Evolutionary conservation across 1,139 yeast genomes (phyloP).

Genomic region (Pichia inconspicua): DNA sequence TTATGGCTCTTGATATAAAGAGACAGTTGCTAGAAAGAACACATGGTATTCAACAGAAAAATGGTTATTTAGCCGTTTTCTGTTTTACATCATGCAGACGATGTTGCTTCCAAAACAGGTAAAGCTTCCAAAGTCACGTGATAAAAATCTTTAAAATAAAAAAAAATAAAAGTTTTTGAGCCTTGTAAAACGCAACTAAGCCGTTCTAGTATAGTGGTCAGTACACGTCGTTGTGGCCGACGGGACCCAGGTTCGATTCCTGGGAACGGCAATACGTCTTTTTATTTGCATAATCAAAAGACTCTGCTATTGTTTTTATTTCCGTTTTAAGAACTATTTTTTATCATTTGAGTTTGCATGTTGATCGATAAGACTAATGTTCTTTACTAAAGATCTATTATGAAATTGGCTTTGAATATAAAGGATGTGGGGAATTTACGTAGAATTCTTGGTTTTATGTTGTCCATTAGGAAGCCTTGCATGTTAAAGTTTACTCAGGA

Average conservation of each 20-base stretch:
- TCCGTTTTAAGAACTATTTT: no score
- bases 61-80: no score
- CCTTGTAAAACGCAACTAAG: constrained; percentile 1
- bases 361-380: background rate
- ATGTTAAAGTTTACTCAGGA: constrained; percentile 42
- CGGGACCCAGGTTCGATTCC: constrained; percentile 24
- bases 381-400: background rate
- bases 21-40: no score
- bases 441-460: constrained; percentile 28
- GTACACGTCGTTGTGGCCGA: constrained; percentile 25
- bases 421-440: constrained; percentile 20
- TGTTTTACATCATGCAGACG: no score
- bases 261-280: constrained; percentile 19
- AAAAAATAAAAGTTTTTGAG: no score
- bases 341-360: background rate
- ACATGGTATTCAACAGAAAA: no score
- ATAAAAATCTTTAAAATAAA: no score
- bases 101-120: no score
- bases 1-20: no score
- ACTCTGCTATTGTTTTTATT: background rate
- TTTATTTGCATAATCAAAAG: background rate
- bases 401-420: constrained; percentile 21
- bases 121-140: background rate
- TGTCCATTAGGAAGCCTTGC: constrained; percentile 31
- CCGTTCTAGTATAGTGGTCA: constrained; percentile 25